A percentile compares a stretch with the other conserved stretches of the same genome.
These are phyloP conservation scores for Paracamarosporium sp. DNA, from an alignment of 2,329 filamentous ascomycete species.

Conservation along the genomic window DNA sequence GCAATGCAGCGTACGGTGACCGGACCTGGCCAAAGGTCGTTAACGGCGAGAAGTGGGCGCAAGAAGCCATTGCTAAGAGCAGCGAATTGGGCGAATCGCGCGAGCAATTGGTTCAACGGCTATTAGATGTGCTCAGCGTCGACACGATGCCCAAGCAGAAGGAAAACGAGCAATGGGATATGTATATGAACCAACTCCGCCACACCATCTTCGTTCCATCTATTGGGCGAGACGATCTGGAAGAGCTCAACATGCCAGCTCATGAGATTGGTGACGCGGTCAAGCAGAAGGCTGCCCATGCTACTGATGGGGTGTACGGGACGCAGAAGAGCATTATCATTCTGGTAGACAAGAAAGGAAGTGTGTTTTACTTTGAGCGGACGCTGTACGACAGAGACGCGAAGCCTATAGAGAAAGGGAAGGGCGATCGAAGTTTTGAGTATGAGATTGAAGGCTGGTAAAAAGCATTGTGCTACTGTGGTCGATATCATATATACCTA, in stretches of 20 bases:
- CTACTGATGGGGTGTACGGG: conserved; percentile 63
- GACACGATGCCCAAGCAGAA: conserved; percentile 63
- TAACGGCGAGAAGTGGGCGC: conserved; percentile 61
- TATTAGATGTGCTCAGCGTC: conserved; percentile 60
- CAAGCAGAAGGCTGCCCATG: conserved; percentile 40
- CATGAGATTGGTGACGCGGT: conserved; percentile 51
- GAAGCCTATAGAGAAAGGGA: conserved; percentile 51
- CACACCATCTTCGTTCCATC: conserved; percentile 68
- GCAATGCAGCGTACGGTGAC: conserved; percentile 67
- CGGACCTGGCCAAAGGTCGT: conserved; percentile 68
- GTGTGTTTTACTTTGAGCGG: conserved; percentile 67
- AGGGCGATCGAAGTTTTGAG: conserved; percentile 56
- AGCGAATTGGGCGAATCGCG: conserved; percentile 51
- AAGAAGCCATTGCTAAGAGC: conserved; percentile 57
- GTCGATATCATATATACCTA: background rate
- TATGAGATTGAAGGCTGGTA: conserved; percentile 57
- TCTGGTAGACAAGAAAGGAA: conserved; percentile 61
- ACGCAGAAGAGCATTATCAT: conserved; percentile 71
- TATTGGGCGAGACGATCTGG: conserved; percentile 57
- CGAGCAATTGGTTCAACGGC: conserved; percentile 57
- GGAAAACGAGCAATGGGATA: conserved; percentile 58
- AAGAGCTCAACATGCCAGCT: conserved; percentile 44
- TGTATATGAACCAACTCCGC: conserved; percentile 62
- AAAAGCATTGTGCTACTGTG: background rate
- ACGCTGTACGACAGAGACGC: conserved; percentile 65